A percentile compares a stretch with the other conserved stretches of the same genome.
phyloP scores from a whole-genome alignment of 768 basidiomycete species.

The Favolaschia claudopus region DNA sequence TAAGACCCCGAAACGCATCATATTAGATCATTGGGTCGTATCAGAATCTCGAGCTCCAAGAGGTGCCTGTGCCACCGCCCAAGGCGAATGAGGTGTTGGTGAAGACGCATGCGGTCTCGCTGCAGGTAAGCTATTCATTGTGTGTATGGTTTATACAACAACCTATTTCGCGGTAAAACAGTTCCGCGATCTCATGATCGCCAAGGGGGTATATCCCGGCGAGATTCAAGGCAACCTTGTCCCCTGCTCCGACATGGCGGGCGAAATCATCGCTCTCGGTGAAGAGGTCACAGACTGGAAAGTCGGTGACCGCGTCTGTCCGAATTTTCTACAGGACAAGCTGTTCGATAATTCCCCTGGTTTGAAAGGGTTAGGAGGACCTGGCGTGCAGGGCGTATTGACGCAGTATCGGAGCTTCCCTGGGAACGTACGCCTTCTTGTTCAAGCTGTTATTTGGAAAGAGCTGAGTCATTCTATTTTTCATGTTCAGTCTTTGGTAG shows the following conservation, averaged over 20 bases:
- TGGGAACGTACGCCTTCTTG: constrained; percentile 40
- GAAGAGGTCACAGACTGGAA: constrained; percentile 56
- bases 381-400: constrained; percentile 56
- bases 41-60: too few species aligned
- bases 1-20: too few species aligned
- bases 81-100: constrained; percentile 61
- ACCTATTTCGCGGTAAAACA: too few species aligned
- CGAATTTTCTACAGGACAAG: constrained; percentile 60
- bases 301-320: constrained; percentile 60
- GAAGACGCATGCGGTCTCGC: constrained; percentile 62
- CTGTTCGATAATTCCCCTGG: constrained; percentile 56
- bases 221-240: constrained; percentile 38
- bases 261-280: constrained; percentile 59
- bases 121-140: constrained; percentile 44
- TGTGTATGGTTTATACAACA: not conserved
- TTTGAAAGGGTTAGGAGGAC: too few species aligned
- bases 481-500: constrained; percentile 51
- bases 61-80: too few species aligned
- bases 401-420: constrained; percentile 61
- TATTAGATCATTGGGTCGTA: too few species aligned
- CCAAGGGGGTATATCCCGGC: constrained; percentile 45
- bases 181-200: constrained; percentile 59
- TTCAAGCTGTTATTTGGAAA: not conserved
- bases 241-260: constrained; percentile 61
- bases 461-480: not conserved